These are phyloP conservation scores for Peronospora belbahrii DNA, from an alignment of 352 stramenopile species.

Conservation along the genomic window DNA sequence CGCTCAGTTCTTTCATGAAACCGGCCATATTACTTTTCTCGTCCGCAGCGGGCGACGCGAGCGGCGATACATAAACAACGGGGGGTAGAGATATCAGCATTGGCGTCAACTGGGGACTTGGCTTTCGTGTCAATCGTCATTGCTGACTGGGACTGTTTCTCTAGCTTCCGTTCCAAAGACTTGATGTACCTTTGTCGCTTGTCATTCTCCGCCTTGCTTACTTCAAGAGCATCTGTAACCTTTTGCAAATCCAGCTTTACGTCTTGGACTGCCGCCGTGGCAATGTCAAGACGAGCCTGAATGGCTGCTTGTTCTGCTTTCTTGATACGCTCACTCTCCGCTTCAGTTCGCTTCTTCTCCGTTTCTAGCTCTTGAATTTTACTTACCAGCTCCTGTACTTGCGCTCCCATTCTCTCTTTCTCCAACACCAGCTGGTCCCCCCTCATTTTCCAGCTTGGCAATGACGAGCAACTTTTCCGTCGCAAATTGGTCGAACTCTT, in stretches of 20 bases:
- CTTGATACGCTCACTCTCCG: conserved; percentile 12
- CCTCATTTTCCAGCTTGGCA: conserved; percentile 18
- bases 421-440: conserved; percentile 5
- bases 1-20: conserved; percentile 20
- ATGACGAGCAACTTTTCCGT: conserved; percentile 21
- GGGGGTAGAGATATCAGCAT: not conserved
- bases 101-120: not conserved
- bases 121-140: not conserved
- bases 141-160: conserved; percentile 1
- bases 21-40: conserved; percentile 4
- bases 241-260: conserved; percentile 20
- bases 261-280: conserved; percentile 5
- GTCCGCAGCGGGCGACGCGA: not conserved
- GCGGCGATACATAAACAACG: not conserved
- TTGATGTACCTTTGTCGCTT: conserved; percentile 20
- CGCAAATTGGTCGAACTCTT: conserved; percentile 31
- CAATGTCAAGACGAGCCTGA: conserved; percentile 13
- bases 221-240: conserved; percentile 13
- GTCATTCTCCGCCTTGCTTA: conserved; percentile 21
- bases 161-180: conserved; percentile 21
- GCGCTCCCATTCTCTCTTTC: conserved; percentile 6
- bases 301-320: conserved; percentile 20
- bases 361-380: conserved; percentile 20
- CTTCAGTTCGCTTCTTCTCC: conserved; percentile 16
- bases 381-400: conserved; percentile 13